phyloP scores from a whole-genome alignment of 2,329 filamentous ascomycete genomes.

The Pseudocercospora pini-densiflorae region DNA sequence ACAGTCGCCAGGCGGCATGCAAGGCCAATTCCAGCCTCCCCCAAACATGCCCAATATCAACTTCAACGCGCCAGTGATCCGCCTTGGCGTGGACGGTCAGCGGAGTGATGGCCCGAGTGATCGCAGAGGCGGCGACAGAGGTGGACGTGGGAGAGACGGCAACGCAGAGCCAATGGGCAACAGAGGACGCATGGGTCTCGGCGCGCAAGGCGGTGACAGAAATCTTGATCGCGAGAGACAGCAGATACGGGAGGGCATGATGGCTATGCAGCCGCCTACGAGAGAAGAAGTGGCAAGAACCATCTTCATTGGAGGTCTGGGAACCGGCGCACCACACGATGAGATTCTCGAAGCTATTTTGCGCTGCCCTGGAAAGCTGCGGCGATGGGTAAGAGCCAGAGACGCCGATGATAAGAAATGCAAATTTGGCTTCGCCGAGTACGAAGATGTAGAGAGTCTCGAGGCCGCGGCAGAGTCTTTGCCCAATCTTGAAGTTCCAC shows the following conservation, averaged over 20 bases:
- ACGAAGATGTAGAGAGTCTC: conserved; percentile 87
- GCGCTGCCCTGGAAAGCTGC: conserved; percentile 71
- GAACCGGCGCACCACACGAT: conserved; percentile 76
- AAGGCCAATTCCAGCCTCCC: conserved; percentile 83
- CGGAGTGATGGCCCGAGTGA: conserved; percentile 61
- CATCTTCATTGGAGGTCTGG: conserved; percentile 86
- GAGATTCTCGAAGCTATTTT: conserved; percentile 80
- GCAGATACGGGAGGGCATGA: conserved; percentile 38
- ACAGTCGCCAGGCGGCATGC: conserved; percentile 76
- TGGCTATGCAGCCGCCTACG: conserved; percentile 73
- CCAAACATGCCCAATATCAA: conserved; percentile 91
- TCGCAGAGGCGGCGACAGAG: conserved; percentile 23
- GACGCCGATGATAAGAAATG: conserved; percentile 80
- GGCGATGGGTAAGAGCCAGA: conserved; percentile 81
- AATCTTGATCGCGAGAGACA: conserved; percentile 59
- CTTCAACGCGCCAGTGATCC: conserved; percentile 95
- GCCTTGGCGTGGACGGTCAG: conserved; percentile 74
- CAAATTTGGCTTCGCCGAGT: conserved; percentile 95
- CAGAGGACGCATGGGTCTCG: conserved; percentile 54
- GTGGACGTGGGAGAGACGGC: conserved; percentile 35
- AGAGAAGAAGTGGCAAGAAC: conserved; percentile 90
- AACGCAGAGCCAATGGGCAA: conserved; percentile 44
- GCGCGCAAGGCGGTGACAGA: conserved; percentile 56
- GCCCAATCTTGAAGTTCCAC: conserved; percentile 78
- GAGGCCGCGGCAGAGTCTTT: conserved; percentile 84